Percentiles rank a stretch among this genome's conserved stretches.
Evolutionary conservation across 257 asterid species (phyloP).

Genomic region (Paulownia fortunei): DNA sequence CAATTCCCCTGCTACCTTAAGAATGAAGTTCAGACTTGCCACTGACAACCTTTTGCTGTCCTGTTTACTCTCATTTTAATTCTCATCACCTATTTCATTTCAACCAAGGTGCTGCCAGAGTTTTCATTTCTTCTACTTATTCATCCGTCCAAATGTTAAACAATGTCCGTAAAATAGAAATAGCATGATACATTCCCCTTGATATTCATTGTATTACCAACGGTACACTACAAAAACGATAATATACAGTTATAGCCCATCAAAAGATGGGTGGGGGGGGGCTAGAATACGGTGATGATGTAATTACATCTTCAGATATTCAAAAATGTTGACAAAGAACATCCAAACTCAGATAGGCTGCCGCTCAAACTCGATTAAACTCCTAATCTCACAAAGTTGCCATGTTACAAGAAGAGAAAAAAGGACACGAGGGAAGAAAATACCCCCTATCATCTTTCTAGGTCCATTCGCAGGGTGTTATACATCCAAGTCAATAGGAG

Average conservation of each 20-base stretch:
- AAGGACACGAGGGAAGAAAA: constrained; percentile 4
- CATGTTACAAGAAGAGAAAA: constrained; percentile 48
- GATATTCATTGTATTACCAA: neutral
- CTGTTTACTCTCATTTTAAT: neutral
- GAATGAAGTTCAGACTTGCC: neutral
- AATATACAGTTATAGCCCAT: neutral
- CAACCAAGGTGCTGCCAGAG: no score
- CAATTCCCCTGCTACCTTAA: neutral
- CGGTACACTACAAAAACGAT: neutral
- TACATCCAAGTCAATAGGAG: constrained; percentile 58
- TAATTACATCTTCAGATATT: constrained; percentile 30
- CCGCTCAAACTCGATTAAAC: constrained; percentile 31
- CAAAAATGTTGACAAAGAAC: constrained; percentile 39
- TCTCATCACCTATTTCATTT: neutral
- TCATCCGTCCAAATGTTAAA: neutral
- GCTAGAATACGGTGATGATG: no score
- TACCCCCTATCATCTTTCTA: constrained; percentile 14
- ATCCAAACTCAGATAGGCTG: constrained; percentile 26
- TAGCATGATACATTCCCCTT: neutral
- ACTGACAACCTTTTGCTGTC: neutral
- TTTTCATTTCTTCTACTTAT: neutral
- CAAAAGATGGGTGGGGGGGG: neutral
- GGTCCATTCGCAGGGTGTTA: neutral
- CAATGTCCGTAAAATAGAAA: neutral
- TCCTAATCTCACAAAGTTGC: constrained; percentile 41